Evolutionary conservation across 139 green algal genomes (phyloP), one percentile per base, ranked within the genome.

Genomic region (Cymbomonas tetramitiformis): DNA sequence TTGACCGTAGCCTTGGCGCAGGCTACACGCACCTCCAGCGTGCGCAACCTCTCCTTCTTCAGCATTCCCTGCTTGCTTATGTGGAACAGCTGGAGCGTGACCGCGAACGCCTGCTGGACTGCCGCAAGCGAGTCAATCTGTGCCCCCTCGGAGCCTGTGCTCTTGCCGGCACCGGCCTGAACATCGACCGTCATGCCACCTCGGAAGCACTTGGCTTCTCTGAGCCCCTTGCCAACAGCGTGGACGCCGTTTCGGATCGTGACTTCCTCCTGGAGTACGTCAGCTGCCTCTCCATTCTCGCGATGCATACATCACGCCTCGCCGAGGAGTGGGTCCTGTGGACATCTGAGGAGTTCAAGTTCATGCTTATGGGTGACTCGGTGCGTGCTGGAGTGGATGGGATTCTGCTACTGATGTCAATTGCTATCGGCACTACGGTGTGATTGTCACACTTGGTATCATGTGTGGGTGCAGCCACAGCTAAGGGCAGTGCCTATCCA

Each of bases 261-360:
- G 92, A 99, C 76, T 99, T 83, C 61, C 80, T 97, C 19, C 62
- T 82, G 0, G 92, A 99, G 75, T 79, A 76, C 4, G 51, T 95
- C 2, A 95, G 94, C 62, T 83, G 83, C 34, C 66, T 76, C 24
- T 56, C 70, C 0, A 71, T 95, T 64, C 79, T 90, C 48, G 62
- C 85, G 50, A 74, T 79, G 19, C 92, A 99, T 71, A 69, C 95
- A 19, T 83, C 65, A 24, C 76, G 92, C 53, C 95, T 79, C 74
- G 80, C 83, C 0, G 89, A 97, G 67, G 89, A 97, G 72, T 75
- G 95, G 30, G 95, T 97, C 79, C 88, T 97, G 64, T 97, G 95
- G 79, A 85, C 69, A 61, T 85, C 68, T 31, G 74, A 72, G 2
- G 71, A 75, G 50, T 95, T 94, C 67, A 81, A 80, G 38, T 94